Evolutionary conservation across 805 yeast genomes (phyloP), one percentile per base, ranked within the genome.

Genomic region (Middelhovenomyces tepae): DNA sequence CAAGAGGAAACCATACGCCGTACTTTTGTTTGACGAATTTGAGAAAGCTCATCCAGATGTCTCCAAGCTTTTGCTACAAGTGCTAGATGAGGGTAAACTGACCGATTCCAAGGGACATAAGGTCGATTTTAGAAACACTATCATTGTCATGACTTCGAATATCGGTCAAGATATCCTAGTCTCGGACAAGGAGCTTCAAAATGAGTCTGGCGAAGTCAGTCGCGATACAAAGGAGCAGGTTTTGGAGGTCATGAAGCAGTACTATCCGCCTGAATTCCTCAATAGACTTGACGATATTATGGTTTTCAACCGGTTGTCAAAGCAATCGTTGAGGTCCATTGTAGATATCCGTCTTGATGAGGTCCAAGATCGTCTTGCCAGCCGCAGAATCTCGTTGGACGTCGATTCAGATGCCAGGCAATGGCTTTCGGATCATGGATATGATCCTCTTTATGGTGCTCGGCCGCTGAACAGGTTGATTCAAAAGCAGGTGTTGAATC

Each of bases 21-120:
- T 89, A 17, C 80, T 89, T 2, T 61, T 89, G 37, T 91, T 89
- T 55, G 98, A 89, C 58, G 98, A 89, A 61, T 84, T 89, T 57
- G 98, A 89, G 50, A 89, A 89, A 58, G 97, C 98, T 0, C 97
- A 91, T 56, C 80, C 86, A 2, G 98, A 89, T 58, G 80, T 89
- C n/a, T 77, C 94, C 19, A 91, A 91, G 59, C 67, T 89, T 25
- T 64, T 89, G 31, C 62, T 89, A 39, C 98, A 91, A 58, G 97
- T 89, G 0, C 64, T 89, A 34, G 98, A 89, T 57, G 98, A 89
- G 58, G 98, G 98, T 36, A 75, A 81, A 34, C 67, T 89, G 46
- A 89, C 97, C 0, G 98, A 89, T 54, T 80, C 95, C 2, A 94
- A 86, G 50, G 98, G 98, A 19, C 83, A 86, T 39, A 81, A 79